phyloP scores from a whole-genome alignment of 2,329 filamentous ascomycete species.

The Neonectria magnoliae region DNA sequence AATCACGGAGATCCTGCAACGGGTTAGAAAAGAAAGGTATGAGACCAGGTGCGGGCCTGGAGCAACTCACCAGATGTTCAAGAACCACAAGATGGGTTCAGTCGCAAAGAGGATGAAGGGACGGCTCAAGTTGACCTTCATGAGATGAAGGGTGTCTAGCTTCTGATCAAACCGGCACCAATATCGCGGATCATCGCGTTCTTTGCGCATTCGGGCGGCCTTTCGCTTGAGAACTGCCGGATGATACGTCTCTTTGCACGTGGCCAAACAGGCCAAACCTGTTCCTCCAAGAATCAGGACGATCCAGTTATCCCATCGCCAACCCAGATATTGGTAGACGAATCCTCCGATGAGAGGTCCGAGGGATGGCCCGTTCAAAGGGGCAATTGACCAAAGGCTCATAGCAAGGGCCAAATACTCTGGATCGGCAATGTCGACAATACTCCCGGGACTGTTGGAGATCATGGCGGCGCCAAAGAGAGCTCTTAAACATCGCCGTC shows the following conservation, averaged over 20 bases:
- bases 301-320: conserved; percentile 90
- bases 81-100: conserved; percentile 82
- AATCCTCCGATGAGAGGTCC: conserved; percentile 76
- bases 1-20: conserved; percentile 76
- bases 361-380: conserved; percentile 76
- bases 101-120: conserved; percentile 81
- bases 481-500: conserved; percentile 29
- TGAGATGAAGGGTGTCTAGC: conserved; percentile 62
- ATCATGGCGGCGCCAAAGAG: conserved; percentile 80
- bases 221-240: conserved; percentile 75
- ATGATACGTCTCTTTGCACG: conserved; percentile 79
- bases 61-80: conserved; percentile 68
- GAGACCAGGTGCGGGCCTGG: background rate
- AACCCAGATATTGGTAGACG: conserved; percentile 74
- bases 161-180: conserved; percentile 82
- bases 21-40: conserved; percentile 16
- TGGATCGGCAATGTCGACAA: conserved; percentile 84
- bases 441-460: conserved; percentile 82
- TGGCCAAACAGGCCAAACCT: conserved; percentile 64
- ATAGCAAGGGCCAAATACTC: conserved; percentile 85
- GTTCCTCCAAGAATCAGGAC: conserved; percentile 76
- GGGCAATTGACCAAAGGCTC: conserved; percentile 84
- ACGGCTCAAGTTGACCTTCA: conserved; percentile 79
- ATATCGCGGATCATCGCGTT: conserved; percentile 76
- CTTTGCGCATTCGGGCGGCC: conserved; percentile 70